Base-by-base conservation (phyloP, 768 basidiomycete species). In the Amanita rubescens region DNA sequence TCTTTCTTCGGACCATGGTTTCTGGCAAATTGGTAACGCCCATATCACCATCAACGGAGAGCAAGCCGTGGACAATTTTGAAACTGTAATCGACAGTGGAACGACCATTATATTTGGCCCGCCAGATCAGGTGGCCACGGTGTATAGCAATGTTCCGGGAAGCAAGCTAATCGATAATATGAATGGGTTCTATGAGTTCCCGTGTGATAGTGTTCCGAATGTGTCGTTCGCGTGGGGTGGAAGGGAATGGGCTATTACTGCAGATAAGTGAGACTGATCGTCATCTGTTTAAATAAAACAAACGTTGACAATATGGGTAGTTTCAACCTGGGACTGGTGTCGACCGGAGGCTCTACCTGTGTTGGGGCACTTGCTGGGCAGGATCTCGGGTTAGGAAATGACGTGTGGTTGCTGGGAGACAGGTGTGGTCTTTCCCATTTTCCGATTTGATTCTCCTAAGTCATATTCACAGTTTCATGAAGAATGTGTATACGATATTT, bases 401-500 rank as follows among this genome's bases (percentile, higher is more conserved):
- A 14, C 32, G 50, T 33, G 14, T 51, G 50, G 50, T 42, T 51
- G 30, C 19, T 51, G 39, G 50, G 50, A 12, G 50, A 51, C 22
- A 51, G 50, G 50, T 51, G 25, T 27, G 25, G 9, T n/a, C 2
- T 2, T 2, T 38, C 4, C 33, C 12, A 34, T 6, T 7, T n/a
- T n/a, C n/a, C n/a, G 17, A n/a, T n/a, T 14, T 35, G 46, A 56
- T 19, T 61, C 14, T 71, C 69, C 70, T 61, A 72, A 44, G 38
- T 73, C 24, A 72, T 72, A 5, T 30, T 35, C 8, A 9, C 27
- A 51, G 50, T 19, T 76, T 77, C 60, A 54, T 77, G 62, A 64
- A 62, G 56, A 71, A 70, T 49, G 71, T 74, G n/a, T 77, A 75
- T 56, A 59, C 71, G 1, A 61, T 61, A 22, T 75, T 75, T 48